Evolutionary conservation across 257 asterid species (phyloP).

Genomic region (Nyctanthes arbortristis): DNA sequence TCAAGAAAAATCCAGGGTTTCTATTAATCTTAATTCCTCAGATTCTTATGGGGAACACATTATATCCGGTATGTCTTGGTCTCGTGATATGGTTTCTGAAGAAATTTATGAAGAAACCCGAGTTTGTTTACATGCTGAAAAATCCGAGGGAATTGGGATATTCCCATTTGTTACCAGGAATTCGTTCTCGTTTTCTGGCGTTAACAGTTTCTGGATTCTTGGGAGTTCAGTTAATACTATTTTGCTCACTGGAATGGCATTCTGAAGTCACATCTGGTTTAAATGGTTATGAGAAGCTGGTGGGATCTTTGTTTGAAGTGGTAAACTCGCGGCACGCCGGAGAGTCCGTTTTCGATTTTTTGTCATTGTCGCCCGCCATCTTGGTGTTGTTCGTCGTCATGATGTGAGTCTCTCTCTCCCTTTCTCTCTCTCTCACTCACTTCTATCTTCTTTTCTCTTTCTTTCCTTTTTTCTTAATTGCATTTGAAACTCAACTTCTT

Average conservation of each 20-base stretch:
- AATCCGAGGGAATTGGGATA: slow-evolving; percentile 35
- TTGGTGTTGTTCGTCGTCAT: too few relatives aligned
- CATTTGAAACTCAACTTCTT: too few relatives aligned
- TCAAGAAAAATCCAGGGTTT: slow-evolving; percentile 46
- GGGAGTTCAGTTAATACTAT: too few relatives aligned
- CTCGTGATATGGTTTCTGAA: slow-evolving; percentile 21
- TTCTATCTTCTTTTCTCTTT: too few relatives aligned
- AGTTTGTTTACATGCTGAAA: slow-evolving; percentile 28
- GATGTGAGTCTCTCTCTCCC: slow-evolving; percentile 44
- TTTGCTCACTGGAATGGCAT: slow-evolving; percentile 45
- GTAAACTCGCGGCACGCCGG: slow-evolving; percentile 60
- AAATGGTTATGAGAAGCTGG: slow-evolving; percentile 37
- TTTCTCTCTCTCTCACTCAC: too few relatives aligned
- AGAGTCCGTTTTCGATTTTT: slow-evolving; percentile 45
- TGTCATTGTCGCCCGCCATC: slow-evolving; percentile 35
- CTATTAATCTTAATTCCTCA: slow-evolving; percentile 49
- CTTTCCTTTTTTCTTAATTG: too few relatives aligned
- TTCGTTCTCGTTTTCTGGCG: slow-evolving; percentile 18
- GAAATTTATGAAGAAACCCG: slow-evolving; percentile 27
- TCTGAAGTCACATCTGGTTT: slow-evolving; percentile 27
- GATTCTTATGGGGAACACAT: too few relatives aligned
- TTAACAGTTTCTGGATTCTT: slow-evolving; percentile 41
- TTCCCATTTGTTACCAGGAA: slow-evolving; percentile 31
- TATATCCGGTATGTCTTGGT: slow-evolving; percentile 43
- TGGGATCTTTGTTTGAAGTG: slow-evolving; percentile 47